Evolutionary conservation across 805 yeast genomes (phyloP).

Genomic region (Kurtzmaniella cleridarum): DNA sequence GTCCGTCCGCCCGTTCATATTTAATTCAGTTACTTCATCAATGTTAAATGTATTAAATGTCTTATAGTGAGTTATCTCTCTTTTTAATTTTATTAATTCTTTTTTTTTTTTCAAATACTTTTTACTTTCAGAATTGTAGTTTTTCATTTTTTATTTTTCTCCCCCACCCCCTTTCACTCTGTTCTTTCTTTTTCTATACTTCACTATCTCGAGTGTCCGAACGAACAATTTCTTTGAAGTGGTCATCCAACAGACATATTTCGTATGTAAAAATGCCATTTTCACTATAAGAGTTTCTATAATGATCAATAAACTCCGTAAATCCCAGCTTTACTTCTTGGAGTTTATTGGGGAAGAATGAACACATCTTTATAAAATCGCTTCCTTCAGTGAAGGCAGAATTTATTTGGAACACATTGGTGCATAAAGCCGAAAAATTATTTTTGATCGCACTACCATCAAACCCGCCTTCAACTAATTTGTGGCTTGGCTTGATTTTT

Average conservation of each 20-base stretch:
- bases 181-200: no score
- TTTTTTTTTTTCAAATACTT: no score
- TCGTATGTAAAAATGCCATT: slow-evolving; percentile 9
- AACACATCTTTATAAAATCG: slow-evolving; percentile 8
- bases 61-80: no score
- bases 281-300: not conserved
- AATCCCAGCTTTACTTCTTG: slow-evolving; percentile 7
- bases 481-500: not conserved
- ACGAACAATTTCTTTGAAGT: slow-evolving; percentile 4
- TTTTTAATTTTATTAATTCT: no score
- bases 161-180: no score
- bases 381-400: slow-evolving; percentile 5
- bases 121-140: no score
- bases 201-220: no score
- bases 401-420: slow-evolving; percentile 1
- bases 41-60: no score
- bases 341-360: slow-evolving; percentile 4
- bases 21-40: no score
- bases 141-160: no score
- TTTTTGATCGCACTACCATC: not conserved
- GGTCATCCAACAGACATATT: slow-evolving; percentile 13
- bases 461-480: not conserved
- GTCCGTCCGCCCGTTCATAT: no score
- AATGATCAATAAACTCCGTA: slow-evolving; percentile 8
- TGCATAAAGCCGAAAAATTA: not conserved